Evolutionary conservation across 75 land plant species (phyloP), one percentile per base, ranked within the genome.

Genomic region (Larix kaempferi): DNA sequence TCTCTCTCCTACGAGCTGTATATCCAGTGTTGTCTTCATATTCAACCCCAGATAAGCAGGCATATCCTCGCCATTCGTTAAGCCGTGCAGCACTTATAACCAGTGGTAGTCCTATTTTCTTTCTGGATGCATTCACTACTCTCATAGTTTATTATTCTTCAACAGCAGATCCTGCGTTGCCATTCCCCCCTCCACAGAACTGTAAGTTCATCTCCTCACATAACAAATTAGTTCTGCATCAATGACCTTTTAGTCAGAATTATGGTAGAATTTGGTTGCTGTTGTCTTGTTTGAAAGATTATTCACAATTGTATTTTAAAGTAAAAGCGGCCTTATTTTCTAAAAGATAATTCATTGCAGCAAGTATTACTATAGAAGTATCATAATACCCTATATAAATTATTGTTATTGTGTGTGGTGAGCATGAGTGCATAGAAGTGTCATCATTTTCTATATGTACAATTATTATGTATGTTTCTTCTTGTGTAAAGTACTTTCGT

Each of bases 171-270:
- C 87, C 93, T 65, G 63, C 90, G 23, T 82, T 98, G 64, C 98
- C 99, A 33, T 98, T 91, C 79, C 99, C 99, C 71, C 99, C 99
- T 54, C 99, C 99, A 14, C 99, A 98, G 56, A 89, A 98, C 59
- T 95, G 99, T 98, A 88, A 95, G 99, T 78, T 29, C 13, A 60
- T 60, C 23, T 60, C 62, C 23, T 21, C 10, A 60, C n/a, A n/a
- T 21, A 60, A 21, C n/a, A 60, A 60, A 21, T 21, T 22, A 27
- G 5, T 13, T 54, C 21, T 69, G 23, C n/a, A 69, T 69, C 10
- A 69, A n/a, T 41, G 12, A 69, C 19, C 49, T 8, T 22, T 69
- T 69, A 26, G 25, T 69, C 14, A 69, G 23, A 69, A 39, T 21
- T 19, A 69, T 69, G 44, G 11, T 41, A 69, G 73, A 69, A 39